A percentile compares a stretch with the other conserved stretches of the same genome.
Conservation (phyloP, 352 stramenopile genomes). For the Blastocystis sp. region DNA sequence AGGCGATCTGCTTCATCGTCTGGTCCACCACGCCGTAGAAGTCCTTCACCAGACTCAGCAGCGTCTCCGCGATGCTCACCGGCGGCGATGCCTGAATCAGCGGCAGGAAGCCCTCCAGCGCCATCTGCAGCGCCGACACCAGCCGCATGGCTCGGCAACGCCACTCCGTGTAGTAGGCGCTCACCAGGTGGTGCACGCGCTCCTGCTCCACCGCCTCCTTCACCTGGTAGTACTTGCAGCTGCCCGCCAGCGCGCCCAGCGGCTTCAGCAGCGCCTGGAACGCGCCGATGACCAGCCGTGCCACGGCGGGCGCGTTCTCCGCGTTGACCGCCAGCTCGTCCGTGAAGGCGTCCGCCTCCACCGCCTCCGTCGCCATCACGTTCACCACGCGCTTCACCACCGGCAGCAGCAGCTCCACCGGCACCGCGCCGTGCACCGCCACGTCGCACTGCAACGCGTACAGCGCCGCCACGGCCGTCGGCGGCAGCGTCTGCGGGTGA, state of each 20-base stretch:
- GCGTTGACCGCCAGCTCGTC: background rate
- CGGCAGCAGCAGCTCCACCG: background rate
- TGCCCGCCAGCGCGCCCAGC: background rate
- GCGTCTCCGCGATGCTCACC: background rate
- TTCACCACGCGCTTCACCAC: background rate
- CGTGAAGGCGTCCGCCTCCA: background rate
- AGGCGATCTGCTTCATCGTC: constrained; percentile 21
- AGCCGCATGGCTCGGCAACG: background rate
- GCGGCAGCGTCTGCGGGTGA: background rate
- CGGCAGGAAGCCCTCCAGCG: background rate
- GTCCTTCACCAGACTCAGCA: constrained; percentile 9
- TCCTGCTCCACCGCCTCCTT: constrained; percentile 53
- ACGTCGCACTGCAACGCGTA: background rate
- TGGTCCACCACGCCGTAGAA: constrained; percentile 52
- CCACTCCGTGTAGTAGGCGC: constrained; percentile 22
- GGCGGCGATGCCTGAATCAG: background rate
- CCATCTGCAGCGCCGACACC: background rate
- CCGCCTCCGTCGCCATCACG: background rate
- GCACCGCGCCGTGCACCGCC: background rate
- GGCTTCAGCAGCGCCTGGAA: constrained; percentile 1
- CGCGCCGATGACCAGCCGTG: background rate
- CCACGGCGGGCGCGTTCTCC: background rate
- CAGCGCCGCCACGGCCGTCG: background rate
- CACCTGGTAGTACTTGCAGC: constrained; percentile 19
- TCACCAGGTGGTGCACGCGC: background rate